Percentiles rank a stretch among this genome's conserved stretches.
Conservation (phyloP, 352 stramenopile species). For the Globisporangium radiosum region DNA sequence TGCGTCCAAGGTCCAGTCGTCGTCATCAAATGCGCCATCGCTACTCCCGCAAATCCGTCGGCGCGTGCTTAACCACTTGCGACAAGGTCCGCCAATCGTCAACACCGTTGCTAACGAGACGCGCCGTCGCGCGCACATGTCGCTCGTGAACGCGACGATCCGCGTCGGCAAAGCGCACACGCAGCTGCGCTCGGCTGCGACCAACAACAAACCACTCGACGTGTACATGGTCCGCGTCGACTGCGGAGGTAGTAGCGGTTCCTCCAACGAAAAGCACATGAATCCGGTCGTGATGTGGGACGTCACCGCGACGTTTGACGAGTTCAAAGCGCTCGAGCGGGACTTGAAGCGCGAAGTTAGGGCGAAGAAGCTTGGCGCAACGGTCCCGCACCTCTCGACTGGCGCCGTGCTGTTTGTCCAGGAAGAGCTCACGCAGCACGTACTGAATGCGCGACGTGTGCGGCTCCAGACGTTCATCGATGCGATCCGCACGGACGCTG, state of each 20-base stretch:
- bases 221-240: slow-evolving; percentile 76
- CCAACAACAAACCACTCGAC: slow-evolving; percentile 36
- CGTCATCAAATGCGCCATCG: not conserved
- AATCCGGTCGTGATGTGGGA: slow-evolving; percentile 85
- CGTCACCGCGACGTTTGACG: slow-evolving; percentile 64
- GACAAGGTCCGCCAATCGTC: slow-evolving; percentile 29
- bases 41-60: slow-evolving; percentile 24
- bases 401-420: slow-evolving; percentile 66
- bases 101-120: slow-evolving; percentile 52
- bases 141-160: slow-evolving; percentile 45
- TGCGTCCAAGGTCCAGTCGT: too few relatives aligned
- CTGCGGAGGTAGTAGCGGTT: slow-evolving; percentile 27
- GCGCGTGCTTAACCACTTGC: slow-evolving; percentile 37
- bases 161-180: slow-evolving; percentile 74
- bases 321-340: slow-evolving; percentile 69
- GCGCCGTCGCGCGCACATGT: slow-evolving; percentile 47
- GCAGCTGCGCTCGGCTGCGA: slow-evolving; percentile 21
- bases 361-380: slow-evolving; percentile 41
- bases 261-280: slow-evolving; percentile 64
- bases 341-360: slow-evolving; percentile 62
- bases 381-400: slow-evolving; percentile 59
- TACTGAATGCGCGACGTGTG: slow-evolving; percentile 51
- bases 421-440: slow-evolving; percentile 51
- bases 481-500: slow-evolving; percentile 28
- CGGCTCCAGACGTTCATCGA: slow-evolving; percentile 65